These are phyloP conservation scores for Colletotrichum trifolii DNA, from an alignment of 2,329 filamentous ascomycete species.

Conservation along the genomic window DNA sequence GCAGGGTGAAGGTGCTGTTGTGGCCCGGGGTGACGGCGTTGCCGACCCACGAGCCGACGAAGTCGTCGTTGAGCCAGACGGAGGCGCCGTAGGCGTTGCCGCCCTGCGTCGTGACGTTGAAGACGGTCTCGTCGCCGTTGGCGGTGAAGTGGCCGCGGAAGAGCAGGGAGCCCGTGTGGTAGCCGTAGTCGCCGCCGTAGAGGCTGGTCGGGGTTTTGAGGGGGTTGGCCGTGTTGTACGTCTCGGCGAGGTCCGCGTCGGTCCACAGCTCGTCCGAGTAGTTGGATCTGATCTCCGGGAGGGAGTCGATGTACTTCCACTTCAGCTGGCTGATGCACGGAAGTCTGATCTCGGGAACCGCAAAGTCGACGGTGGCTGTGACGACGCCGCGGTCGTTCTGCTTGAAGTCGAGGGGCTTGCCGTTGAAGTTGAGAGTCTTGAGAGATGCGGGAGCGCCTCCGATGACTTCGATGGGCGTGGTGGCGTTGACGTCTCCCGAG, in stretches of 20 bases:
- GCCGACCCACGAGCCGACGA: slow-evolving; percentile 72
- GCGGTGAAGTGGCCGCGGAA: slow-evolving; percentile 75
- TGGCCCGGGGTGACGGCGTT: slow-evolving; percentile 57
- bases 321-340: slow-evolving; percentile 26
- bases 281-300: slow-evolving; percentile 38
- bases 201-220: slow-evolving; percentile 71
- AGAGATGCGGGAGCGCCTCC: slow-evolving; percentile 38
- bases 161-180: slow-evolving; percentile 71
- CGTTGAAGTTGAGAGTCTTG: slow-evolving; percentile 38
- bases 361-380: slow-evolving; percentile 37
- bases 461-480: slow-evolving; percentile 39
- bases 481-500: slow-evolving; percentile 40
- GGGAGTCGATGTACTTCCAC: slow-evolving; percentile 39
- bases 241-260: slow-evolving; percentile 49
- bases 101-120: slow-evolving; percentile 69
- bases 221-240: slow-evolving; percentile 41
- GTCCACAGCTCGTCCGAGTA: slow-evolving; percentile 56
- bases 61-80: slow-evolving; percentile 69
- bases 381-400: slow-evolving; percentile 37
- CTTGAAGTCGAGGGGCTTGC: slow-evolving; percentile 33
- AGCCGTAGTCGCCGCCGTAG: slow-evolving; percentile 77
- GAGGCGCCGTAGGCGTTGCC: slow-evolving; percentile 73
- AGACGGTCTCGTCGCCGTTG: slow-evolving; percentile 63
- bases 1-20: slow-evolving; percentile 66
- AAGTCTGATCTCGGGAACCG: slow-evolving; percentile 32